Evolutionary conservation across 805 yeast genomes (phyloP).

Genomic region (Suhomyces vadensis): DNA sequence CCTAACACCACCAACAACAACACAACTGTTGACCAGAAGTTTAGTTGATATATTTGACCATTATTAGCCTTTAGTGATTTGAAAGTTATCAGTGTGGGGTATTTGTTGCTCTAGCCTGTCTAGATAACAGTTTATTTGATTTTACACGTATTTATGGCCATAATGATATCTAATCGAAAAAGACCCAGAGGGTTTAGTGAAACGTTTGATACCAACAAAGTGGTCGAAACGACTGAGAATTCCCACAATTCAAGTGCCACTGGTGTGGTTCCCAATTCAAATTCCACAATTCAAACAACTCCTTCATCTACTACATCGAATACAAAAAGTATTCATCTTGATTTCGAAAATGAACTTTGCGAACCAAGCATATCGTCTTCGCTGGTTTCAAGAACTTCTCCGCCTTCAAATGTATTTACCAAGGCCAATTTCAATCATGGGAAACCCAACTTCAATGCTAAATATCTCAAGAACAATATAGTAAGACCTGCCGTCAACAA

Average conservation of each 20-base stretch:
- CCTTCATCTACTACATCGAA: neutral
- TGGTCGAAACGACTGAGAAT: conserved; percentile 9
- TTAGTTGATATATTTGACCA: neutral
- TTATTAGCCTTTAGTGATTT: neutral
- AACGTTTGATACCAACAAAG: conserved; percentile 26
- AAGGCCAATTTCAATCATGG: neutral
- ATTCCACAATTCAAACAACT: neutral
- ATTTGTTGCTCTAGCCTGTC: conserved; percentile 4
- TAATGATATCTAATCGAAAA: conserved; percentile 40
- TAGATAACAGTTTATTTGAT: neutral
- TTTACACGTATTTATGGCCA: conserved; percentile 1
- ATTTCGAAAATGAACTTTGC: conserved; percentile 9
- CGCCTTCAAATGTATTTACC: neutral
- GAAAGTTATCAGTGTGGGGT: neutral
- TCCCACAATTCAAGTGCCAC: conserved; percentile 6
- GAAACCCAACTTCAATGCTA: conserved; percentile 10
- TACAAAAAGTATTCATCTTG: conserved; percentile 7
- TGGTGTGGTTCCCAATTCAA: neutral
- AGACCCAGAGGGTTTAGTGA: conserved; percentile 49
- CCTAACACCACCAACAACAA: conserved; percentile 4
- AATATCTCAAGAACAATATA: conserved; percentile 8
- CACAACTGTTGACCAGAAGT: neutral
- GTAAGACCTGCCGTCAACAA: neutral
- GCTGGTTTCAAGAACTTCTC: conserved; percentile 5
- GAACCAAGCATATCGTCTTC: conserved; percentile 9